Conservation (phyloP, 768 basidiomycete species). For the Leccinum broughii region DNA sequence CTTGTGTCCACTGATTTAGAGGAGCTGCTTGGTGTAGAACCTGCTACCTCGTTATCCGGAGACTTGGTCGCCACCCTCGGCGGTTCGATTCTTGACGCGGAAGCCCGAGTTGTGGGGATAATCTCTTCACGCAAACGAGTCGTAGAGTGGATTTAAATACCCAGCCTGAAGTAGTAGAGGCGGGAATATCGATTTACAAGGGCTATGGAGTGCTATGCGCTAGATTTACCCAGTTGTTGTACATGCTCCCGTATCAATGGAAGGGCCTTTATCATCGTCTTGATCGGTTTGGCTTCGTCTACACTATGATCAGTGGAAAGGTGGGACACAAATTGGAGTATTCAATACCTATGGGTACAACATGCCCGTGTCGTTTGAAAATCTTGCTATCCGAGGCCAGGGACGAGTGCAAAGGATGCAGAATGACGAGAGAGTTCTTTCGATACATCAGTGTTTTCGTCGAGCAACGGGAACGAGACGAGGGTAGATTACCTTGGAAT, state of each 20-base stretch:
- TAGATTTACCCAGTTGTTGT: conserved; percentile 27
- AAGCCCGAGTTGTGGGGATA: conserved; percentile 51
- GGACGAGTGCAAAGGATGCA: conserved; percentile 63
- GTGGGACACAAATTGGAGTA: neutral
- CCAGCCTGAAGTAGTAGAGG: conserved; percentile 6
- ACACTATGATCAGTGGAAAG: neutral
- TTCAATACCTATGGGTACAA: conserved; percentile 61
- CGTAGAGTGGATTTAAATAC: conserved; percentile 51
- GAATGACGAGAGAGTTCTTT: conserved; percentile 71
- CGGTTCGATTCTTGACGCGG: conserved; percentile 50
- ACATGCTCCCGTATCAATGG: conserved; percentile 64
- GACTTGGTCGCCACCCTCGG: conserved; percentile 62
- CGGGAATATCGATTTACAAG: conserved; percentile 4
- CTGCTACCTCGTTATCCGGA: conserved; percentile 22
- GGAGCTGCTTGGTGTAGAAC: conserved; percentile 37
- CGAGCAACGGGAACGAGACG: neutral
- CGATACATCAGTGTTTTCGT: conserved; percentile 9
- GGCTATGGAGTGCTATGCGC: conserved; percentile 9
- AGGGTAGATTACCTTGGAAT: conserved; percentile 53
- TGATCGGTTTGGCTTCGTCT: conserved; percentile 76
- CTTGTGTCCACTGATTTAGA: conserved; percentile 57
- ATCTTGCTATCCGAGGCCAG: conserved; percentile 40
- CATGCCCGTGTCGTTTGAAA: conserved; percentile 62
- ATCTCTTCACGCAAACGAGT: conserved; percentile 47
- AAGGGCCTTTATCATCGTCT: conserved; percentile 66